These are phyloP conservation scores for Penicillium turbatum DNA, from an alignment of 495 filamentous ascomycete genomes.

Conservation along the genomic window DNA sequence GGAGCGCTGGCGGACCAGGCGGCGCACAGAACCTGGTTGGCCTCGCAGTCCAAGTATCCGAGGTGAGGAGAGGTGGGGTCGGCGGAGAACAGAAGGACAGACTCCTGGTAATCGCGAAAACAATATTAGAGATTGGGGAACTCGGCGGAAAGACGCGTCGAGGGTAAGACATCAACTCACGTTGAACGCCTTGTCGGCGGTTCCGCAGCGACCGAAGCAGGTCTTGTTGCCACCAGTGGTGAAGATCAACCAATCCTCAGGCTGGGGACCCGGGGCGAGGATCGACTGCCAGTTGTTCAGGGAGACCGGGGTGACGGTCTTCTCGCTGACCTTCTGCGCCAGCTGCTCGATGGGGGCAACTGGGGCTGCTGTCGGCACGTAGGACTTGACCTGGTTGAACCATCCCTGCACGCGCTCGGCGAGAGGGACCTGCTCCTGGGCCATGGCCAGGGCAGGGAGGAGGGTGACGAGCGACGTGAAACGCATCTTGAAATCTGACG, in stretches of 20 bases:
- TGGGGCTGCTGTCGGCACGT: slow-evolving; percentile 53
- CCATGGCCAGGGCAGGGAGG: slow-evolving; percentile 65
- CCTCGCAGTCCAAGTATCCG: slow-evolving; percentile 73
- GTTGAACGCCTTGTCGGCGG: slow-evolving; percentile 53
- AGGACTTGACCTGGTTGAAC: slow-evolving; percentile 57
- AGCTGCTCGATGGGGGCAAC: slow-evolving; percentile 47
- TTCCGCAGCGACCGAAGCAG: slow-evolving; percentile 64
- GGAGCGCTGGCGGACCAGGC: slow-evolving; percentile 71
- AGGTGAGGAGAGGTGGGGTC: slow-evolving; percentile 65
- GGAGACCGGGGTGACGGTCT: slow-evolving; percentile 58
- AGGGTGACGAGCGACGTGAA: slow-evolving; percentile 58
- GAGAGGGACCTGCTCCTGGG: slow-evolving; percentile 71
- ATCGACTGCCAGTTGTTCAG: slow-evolving; percentile 68
- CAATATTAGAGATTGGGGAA: slow-evolving; percentile 8
- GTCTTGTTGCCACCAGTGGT: slow-evolving; percentile 84
- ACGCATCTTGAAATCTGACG: slow-evolving; percentile 57
- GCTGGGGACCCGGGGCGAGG: slow-evolving; percentile 57
- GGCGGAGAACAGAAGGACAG: slow-evolving; percentile 61
- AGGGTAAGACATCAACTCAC: slow-evolving; percentile 28
- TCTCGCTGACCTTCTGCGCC: slow-evolving; percentile 51
- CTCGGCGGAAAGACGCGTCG: slow-evolving; percentile 1
- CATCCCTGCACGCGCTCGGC: slow-evolving; percentile 62
- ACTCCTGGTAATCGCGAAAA: slow-evolving; percentile 46
- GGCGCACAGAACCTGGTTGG: slow-evolving; percentile 74
- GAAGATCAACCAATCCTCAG: slow-evolving; percentile 78